Conservation (phyloP, 306 rosid species). For the Abrus pulchellus region DNA sequence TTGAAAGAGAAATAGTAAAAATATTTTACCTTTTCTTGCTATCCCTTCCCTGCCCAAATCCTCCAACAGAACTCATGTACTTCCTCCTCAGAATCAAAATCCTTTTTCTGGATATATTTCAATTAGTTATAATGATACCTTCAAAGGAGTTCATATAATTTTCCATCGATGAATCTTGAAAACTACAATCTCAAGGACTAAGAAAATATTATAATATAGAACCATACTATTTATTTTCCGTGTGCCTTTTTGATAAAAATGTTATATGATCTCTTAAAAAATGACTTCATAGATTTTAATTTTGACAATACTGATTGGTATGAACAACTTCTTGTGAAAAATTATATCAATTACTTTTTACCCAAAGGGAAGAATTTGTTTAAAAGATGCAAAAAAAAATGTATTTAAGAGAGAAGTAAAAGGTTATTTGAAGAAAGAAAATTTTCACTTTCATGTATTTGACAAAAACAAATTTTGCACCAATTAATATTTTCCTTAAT, state of each 20-base stretch:
- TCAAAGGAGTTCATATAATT: slow-evolving; percentile 7
- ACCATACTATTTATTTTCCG: neutral
- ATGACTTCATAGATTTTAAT: neutral
- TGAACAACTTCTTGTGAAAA: too few species aligned
- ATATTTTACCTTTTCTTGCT: slow-evolving; percentile 48
- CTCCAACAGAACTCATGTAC: neutral
- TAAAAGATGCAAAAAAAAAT: too few species aligned
- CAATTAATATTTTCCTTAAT: too few species aligned
- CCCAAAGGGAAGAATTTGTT: too few species aligned
- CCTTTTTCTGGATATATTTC: neutral
- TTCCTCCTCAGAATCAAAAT: neutral
- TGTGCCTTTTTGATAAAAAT: neutral
- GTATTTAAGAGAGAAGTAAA: too few species aligned
- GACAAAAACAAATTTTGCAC: too few species aligned
- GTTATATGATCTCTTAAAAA: neutral
- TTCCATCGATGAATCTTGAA: neutral
- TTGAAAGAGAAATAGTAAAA: slow-evolving; percentile 56
- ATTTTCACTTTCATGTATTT: too few species aligned
- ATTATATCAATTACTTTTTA: too few species aligned
- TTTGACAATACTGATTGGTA: neutral
- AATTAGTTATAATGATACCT: neutral
- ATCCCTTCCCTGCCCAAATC: neutral
- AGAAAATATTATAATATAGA: neutral
- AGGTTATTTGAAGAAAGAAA: too few species aligned
- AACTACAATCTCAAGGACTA: neutral